These are phyloP conservation scores for Penicillium sp. DNA, from an alignment of 2,329 filamentous ascomycete genomes.

Conservation along the genomic window DNA sequence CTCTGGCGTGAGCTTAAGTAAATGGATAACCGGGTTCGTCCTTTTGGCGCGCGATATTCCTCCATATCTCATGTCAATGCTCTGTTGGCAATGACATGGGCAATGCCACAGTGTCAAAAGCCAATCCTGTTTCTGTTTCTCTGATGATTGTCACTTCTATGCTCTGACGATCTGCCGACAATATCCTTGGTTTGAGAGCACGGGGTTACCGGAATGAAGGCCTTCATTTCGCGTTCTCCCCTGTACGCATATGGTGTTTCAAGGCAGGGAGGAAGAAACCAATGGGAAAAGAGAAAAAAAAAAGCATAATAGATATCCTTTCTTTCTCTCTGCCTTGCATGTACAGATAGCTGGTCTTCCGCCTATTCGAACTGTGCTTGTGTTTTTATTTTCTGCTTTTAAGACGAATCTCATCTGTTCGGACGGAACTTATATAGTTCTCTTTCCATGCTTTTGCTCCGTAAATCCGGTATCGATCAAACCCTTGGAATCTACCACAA, in stretches of 20 bases:
- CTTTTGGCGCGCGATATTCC: slow-evolving; percentile 7
- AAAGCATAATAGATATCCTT: slow-evolving; percentile 22
- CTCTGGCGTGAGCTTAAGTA: slow-evolving; percentile 93
- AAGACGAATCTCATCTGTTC: slow-evolving; percentile 35
- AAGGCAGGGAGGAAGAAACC: slow-evolving; percentile 18
- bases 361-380: slow-evolving; percentile 39
- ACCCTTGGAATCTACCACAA: background rate
- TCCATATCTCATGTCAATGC: slow-evolving; percentile 9
- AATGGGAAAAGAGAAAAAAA: slow-evolving; percentile 18
- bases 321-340: slow-evolving; percentile 33
- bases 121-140: slow-evolving; percentile 13
- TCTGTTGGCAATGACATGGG: slow-evolving; percentile 4
- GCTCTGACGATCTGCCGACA: slow-evolving; percentile 20
- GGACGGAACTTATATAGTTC: background rate
- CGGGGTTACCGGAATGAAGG: slow-evolving; percentile 11
- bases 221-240: slow-evolving; percentile 11
- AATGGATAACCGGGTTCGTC: slow-evolving; percentile 33
- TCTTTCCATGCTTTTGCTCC: background rate
- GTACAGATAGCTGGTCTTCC: slow-evolving; percentile 45
- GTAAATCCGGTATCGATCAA: background rate
- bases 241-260: slow-evolving; percentile 29
- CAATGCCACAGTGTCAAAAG: background rate
- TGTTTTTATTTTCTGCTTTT: slow-evolving; percentile 28
- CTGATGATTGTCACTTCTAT: slow-evolving; percentile 18
- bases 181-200: slow-evolving; percentile 23